These are phyloP conservation scores for Microcyclosporella mali DNA, from an alignment of 2,329 filamentous ascomycete genomes.

Conservation along the genomic window DNA sequence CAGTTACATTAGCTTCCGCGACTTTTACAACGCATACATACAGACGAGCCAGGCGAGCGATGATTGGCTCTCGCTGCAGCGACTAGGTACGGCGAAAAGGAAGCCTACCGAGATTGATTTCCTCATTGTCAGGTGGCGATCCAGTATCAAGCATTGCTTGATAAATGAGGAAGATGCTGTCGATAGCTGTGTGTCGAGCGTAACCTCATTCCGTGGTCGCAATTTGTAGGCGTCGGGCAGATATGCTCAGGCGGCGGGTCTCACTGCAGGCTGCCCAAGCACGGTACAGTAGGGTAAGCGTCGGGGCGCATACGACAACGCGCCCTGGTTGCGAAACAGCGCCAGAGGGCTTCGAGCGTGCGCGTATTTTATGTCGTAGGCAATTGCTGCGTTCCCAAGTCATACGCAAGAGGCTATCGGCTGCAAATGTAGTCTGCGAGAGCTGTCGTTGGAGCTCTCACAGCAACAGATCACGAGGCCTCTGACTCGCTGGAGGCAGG, in stretches of 20 bases:
- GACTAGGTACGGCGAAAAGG: slow-evolving; percentile 1
- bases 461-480: too few relatives aligned
- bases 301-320: not conserved
- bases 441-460: too few relatives aligned
- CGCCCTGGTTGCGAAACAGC: not conserved
- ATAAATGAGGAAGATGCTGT: not conserved
- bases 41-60: not conserved
- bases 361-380: too few relatives aligned
- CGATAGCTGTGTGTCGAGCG: too few relatives aligned
- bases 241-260: not conserved
- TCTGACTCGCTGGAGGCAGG: too few relatives aligned
- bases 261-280: too few relatives aligned
- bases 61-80: not conserved
- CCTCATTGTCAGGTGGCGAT: slow-evolving; percentile 10
- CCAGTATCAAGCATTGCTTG: slow-evolving; percentile 23
- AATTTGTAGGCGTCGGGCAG: slow-evolving; percentile 10
- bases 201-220: slow-evolving; percentile 10
- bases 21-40: slow-evolving; percentile 23
- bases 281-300: not conserved
- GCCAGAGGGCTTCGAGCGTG: too few relatives aligned
- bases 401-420: too few relatives aligned
- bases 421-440: too few relatives aligned
- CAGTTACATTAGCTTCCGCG: slow-evolving; percentile 28
- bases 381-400: too few relatives aligned
- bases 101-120: not conserved